A percentile compares a stretch with the other conserved stretches of the same genome.
Conservation (phyloP, 202 grass and related monocot genomes). For the Setaria italica region DNA sequence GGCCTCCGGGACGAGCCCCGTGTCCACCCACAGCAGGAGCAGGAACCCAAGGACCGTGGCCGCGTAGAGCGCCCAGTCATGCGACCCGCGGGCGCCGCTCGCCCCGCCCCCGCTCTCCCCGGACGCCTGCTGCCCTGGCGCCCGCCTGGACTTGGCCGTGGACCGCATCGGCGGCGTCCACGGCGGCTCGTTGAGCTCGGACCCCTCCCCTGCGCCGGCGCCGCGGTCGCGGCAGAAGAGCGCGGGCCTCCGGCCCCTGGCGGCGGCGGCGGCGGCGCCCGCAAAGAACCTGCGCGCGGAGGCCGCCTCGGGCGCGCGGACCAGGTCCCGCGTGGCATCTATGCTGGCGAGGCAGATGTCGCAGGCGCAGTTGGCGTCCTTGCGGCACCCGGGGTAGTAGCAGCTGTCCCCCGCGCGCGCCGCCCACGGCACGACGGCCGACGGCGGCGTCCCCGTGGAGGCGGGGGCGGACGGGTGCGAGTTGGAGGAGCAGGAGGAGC, state of each 20-base stretch:
- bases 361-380: slow-evolving; percentile 91
- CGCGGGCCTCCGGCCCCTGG: slow-evolving; percentile 28
- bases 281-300: slow-evolving; percentile 56
- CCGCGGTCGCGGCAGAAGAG: slow-evolving; percentile 37
- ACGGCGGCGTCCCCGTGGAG: slow-evolving; percentile 39
- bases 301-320: slow-evolving; percentile 54
- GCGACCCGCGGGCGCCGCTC: not conserved
- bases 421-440: slow-evolving; percentile 37
- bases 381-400: slow-evolving; percentile 84
- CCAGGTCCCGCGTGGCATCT: slow-evolving; percentile 81
- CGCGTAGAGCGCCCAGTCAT: slow-evolving; percentile 47
- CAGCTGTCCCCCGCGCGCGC: slow-evolving; percentile 43
- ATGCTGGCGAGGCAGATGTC: slow-evolving; percentile 96
- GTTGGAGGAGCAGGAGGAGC: slow-evolving; percentile 57
- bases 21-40: slow-evolving; percentile 68
- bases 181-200: slow-evolving; percentile 32
- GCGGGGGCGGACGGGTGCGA: slow-evolving; percentile 17
- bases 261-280: slow-evolving; percentile 5
- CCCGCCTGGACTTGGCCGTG: slow-evolving; percentile 53
- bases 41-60: slow-evolving; percentile 50
- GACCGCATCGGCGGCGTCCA: slow-evolving; percentile 64
- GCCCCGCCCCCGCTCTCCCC: not conserved
- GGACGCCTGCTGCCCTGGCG: not conserved
- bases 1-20: slow-evolving; percentile 61
- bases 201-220: not conserved